Conservation (phyloP, 2,329 filamentous ascomycete species). For the Calycina marina region DNA sequence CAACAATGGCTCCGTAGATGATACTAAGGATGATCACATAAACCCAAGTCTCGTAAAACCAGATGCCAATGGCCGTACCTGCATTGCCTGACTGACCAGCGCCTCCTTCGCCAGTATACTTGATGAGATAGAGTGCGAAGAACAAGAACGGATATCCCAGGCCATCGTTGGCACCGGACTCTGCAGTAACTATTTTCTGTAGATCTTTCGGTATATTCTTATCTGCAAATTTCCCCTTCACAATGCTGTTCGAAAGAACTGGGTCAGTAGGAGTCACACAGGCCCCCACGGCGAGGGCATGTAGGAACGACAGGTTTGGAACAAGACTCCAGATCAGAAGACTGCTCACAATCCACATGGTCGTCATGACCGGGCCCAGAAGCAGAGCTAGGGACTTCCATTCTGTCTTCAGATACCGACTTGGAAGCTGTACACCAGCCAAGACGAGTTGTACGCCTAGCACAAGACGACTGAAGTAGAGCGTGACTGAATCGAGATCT, state of each 20-base stretch:
- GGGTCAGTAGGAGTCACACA: constrained; percentile 91
- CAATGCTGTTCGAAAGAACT: constrained; percentile 74
- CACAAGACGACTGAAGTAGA: constrained; percentile 76
- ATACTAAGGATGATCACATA: constrained; percentile 73
- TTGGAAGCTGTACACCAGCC: constrained; percentile 76
- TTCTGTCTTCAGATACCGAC: constrained; percentile 64
- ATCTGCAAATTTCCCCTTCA: constrained; percentile 87
- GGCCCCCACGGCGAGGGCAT: constrained; percentile 66
- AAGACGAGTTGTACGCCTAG: constrained; percentile 83
- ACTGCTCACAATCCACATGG: constrained; percentile 78
- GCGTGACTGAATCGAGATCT: constrained; percentile 56
- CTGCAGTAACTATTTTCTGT: constrained; percentile 64
- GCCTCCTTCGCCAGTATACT: constrained; percentile 50
- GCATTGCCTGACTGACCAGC: constrained; percentile 41
- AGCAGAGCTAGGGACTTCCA: constrained; percentile 63
- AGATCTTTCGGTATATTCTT: constrained; percentile 72
- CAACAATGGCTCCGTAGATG: constrained; percentile 61
- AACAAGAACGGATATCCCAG: constrained; percentile 77
- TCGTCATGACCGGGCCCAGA: constrained; percentile 69
- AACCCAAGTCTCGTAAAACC: constrained; percentile 75
- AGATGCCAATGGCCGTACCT: constrained; percentile 54
- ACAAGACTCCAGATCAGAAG: constrained; percentile 65
- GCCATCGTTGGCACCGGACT: constrained; percentile 82
- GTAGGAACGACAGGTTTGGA: constrained; percentile 56
- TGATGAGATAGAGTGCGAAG: constrained; percentile 69